phyloP scores from a whole-genome alignment of 345 rosid genomes.

The Eutrema japonicum region DNA sequence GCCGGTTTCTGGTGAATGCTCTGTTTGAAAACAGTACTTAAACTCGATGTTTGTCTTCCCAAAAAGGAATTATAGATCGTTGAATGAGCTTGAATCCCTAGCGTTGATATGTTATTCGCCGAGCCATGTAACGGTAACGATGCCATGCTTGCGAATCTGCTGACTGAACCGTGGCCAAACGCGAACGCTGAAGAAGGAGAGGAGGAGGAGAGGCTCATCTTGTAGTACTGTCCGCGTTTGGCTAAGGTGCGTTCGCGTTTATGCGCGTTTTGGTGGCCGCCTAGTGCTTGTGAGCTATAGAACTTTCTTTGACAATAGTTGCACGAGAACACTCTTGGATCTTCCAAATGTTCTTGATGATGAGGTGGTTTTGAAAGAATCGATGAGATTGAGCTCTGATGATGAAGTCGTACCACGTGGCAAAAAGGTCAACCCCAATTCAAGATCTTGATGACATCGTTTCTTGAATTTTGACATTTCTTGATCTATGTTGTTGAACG shows the following conservation, averaged over 20 bases:
- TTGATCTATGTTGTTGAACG: constrained; percentile 25
- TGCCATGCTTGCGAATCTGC: constrained; percentile 63
- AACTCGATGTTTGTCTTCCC: constrained; percentile 41
- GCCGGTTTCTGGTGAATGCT: constrained; percentile 52
- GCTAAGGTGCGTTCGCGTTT: constrained; percentile 90
- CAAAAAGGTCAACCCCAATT: constrained; percentile 67
- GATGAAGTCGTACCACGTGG: constrained; percentile 43
- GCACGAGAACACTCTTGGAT: constrained; percentile 76
- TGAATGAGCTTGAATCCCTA: constrained; percentile 75
- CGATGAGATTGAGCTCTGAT: constrained; percentile 58
- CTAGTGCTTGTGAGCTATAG: constrained; percentile 94
- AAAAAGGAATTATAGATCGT: constrained; percentile 61
- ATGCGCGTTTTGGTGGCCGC: constrained; percentile 96
- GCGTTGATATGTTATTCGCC: constrained; percentile 48
- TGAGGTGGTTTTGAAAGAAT: constrained; percentile 44
- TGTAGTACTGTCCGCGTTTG: constrained; percentile 62
- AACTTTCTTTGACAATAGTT: constrained; percentile 92
- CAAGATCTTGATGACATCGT: constrained; percentile 45
- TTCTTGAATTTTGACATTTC: constrained; percentile 27
- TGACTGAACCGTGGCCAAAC: constrained; percentile 43
- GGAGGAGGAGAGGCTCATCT: constrained; percentile 31
- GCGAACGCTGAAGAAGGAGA: constrained; percentile 48
- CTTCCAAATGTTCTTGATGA: constrained; percentile 44
- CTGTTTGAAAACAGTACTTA: constrained; percentile 53
- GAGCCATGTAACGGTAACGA: constrained; percentile 80